phyloP scores from a whole-genome alignment of 495 filamentous ascomycete species.

The Amphirosellinia nigrospora region DNA sequence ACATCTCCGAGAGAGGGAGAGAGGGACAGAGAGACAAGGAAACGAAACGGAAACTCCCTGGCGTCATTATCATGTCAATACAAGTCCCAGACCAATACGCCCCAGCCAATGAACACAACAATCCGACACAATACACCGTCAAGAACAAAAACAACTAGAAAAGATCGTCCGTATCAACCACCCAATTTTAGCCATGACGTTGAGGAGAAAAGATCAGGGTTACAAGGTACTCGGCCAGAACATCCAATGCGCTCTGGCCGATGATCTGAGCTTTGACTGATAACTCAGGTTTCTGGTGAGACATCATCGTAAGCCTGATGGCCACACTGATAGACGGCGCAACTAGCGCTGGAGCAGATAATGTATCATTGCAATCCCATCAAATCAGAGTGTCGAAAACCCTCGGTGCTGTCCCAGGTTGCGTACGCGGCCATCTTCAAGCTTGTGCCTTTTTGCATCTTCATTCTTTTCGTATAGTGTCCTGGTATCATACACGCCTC shows the following conservation, averaged over 20 bases:
- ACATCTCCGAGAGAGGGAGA: conserved; percentile 18
- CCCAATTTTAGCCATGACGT: background rate
- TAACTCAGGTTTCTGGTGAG: background rate
- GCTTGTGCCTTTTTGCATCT: background rate
- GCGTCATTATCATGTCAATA: conserved; percentile 23
- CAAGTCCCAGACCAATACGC: conserved; percentile 24
- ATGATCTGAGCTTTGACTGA: background rate
- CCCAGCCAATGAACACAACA: conserved; percentile 24
- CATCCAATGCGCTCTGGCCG: background rate
- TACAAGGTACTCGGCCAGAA: conserved; percentile 1
- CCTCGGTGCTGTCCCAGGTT: too few relatives aligned
- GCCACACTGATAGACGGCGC: background rate
- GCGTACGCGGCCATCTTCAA: background rate
- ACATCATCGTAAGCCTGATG: background rate
- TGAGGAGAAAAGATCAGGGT: too few relatives aligned
- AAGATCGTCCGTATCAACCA: conserved; percentile 6
- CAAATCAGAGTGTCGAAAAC: too few relatives aligned
- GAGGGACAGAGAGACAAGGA: conserved; percentile 16
- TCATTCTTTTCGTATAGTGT: background rate
- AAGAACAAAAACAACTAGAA: conserved; percentile 4
- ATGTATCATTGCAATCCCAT: too few relatives aligned
- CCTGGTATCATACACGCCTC: background rate
- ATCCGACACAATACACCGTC: conserved; percentile 9
- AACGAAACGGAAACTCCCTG: conserved; percentile 30
- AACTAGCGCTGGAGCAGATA: background rate